Evolutionary conservation across 768 basidiomycete genomes (phyloP), one percentile per base, ranked within the genome.

Genomic region (Phanerochaete sordida): DNA sequence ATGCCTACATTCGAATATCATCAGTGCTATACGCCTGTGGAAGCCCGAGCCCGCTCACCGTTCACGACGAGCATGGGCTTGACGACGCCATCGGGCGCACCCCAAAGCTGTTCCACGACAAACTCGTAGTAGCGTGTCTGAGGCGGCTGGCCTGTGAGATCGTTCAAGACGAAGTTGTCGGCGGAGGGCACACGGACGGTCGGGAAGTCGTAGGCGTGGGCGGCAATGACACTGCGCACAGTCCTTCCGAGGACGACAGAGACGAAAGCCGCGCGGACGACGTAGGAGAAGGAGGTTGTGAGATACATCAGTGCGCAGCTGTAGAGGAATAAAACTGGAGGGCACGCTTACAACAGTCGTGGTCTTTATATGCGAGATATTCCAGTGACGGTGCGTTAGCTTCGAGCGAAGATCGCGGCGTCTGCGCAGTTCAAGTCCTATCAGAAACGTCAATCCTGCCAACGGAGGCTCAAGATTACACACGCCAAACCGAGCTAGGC

Each of bases 1-100:
- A 70, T 63, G 16, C 70, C 72, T 72, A 48, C 27, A 13, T 56
- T 28, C 12, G 31, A 16, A 51, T 33, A 44, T 12, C 12, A 16
- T 16, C 5, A 26, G 26, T 28, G 15, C 23, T 7, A 31, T 33
- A 30, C 11, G 1, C 31, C 58, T 27, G 24, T 51, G 26, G 46
- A 27, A 39, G 1, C 26, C 39, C 12, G 15, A 37, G 6, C 21
- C n/a, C 45, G 21, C 19, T 37, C 44, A 73, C 80, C 76, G 30
- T 82, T 82, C 27, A 82, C 79, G 47, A 80, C 80, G 3, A 81
- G 67, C 77, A 81, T 78, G 1, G 66, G 66, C 43, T 75, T 73
- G 49, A 74, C 64, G 30, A 75, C 69, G 48, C 76, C 80, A 61
- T 81, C 78, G 0, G 77, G 79, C 0, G 78, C 69, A 1, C 76